Base-by-base conservation (phyloP, 306 rosid genomes). In the Prunus fruticosa region DNA sequence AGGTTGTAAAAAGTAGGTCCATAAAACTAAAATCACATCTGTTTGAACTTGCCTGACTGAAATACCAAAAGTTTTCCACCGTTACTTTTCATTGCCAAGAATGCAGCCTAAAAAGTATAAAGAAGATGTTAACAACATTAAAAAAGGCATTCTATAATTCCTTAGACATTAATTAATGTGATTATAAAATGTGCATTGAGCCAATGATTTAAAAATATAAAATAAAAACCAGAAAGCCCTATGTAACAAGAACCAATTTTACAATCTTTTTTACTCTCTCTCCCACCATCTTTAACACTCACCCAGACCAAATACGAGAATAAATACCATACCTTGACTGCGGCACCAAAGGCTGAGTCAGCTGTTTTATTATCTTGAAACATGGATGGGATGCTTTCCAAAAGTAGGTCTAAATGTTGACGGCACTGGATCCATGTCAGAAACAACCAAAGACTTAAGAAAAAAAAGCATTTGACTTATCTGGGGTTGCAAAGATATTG, bases 341-440 rank as follows among this genome's bases (percentile, higher is more conserved):
- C 93, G 52, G 99, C 96, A 73, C 99, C 97, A 83, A 89, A 95
- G 75, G 99, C 97, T 53, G 99, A 95, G 63, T 95, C 97, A 47
- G 96, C 82, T 80, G 88, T 90, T 91, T 88, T 89, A 75, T 91
- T 90, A 67, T 60, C 83, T 80, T 90, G 93, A 78, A 95, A 95
- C 97, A 92, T 90, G 72, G 88, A 81, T 32, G 99, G 97, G 79
- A 95, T 92, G 92, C 87, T 92, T 72, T 95, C 97, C 62, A 94
- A 85, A 81, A 94, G 90, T 80, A 90, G 81, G 79, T 95, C 95
- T 72, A 92, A 88, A 84, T 95, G 99, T 89, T 92, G 90, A 45
- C 87, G 97, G 91, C 99, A 95, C 99, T 95, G 70, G 60, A 86
- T 14, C 16, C 54, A 74, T 52, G 23, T 71, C 45, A 70, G 68